phyloP scores from a whole-genome alignment of 1,284 basidiomycete genomes.

The Austroboletus rostrupii region DNA sequence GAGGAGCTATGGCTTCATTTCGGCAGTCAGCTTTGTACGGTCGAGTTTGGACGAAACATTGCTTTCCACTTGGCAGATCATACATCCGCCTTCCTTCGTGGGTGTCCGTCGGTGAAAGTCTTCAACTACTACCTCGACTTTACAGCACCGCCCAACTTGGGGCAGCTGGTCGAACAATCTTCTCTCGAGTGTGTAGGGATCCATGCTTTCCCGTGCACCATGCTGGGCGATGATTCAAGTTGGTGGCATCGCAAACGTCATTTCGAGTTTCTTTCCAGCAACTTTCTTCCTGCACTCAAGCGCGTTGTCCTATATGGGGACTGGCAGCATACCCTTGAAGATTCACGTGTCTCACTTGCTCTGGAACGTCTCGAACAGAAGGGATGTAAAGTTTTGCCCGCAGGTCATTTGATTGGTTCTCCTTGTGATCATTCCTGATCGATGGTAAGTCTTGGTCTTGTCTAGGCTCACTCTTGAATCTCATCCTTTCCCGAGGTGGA shows the following conservation, averaged over 20 bases:
- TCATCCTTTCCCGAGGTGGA: too few relatives aligned
- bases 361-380: slow-evolving; percentile 16
- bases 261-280: slow-evolving; percentile 38
- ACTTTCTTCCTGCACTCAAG: slow-evolving; percentile 38
- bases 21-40: slow-evolving; percentile 46
- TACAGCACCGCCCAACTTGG: slow-evolving; percentile 34
- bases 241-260: slow-evolving; percentile 40
- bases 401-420: slow-evolving; percentile 9
- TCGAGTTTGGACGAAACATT: slow-evolving; percentile 56
- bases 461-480: background rate
- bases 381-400: slow-evolving; percentile 17
- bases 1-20: slow-evolving; percentile 44
- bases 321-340: slow-evolving; percentile 38
- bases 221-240: slow-evolving; percentile 38
- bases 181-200: slow-evolving; percentile 46
- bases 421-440: slow-evolving; percentile 20
- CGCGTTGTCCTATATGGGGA: slow-evolving; percentile 46
- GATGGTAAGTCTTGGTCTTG: slow-evolving; percentile 8
- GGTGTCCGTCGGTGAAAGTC: slow-evolving; percentile 45
- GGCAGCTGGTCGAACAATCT: slow-evolving; percentile 26
- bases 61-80: slow-evolving; percentile 48
- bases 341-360: slow-evolving; percentile 31
- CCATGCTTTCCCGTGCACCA: slow-evolving; percentile 43
- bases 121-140: slow-evolving; percentile 59
- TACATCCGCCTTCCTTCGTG: slow-evolving; percentile 42